Evolutionary conservation across 2,329 filamentous ascomycete species (phyloP).

Genomic region (Bipolaris gigantea): DNA sequence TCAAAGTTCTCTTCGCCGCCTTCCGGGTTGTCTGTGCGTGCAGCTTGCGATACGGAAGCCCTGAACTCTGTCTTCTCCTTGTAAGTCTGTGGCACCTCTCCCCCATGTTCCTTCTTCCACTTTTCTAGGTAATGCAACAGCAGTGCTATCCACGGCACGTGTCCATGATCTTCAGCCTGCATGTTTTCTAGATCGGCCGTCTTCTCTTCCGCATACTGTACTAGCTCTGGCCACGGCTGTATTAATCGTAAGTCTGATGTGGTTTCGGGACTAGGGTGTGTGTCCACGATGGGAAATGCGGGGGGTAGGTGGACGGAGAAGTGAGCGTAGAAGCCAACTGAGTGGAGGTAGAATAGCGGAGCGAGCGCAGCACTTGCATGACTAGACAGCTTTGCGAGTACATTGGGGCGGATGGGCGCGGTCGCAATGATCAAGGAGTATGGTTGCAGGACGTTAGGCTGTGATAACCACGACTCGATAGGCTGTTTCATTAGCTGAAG

Average conservation of each 20-base stretch:
- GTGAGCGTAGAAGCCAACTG: slow-evolving; percentile 87
- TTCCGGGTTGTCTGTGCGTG: slow-evolving; percentile 73
- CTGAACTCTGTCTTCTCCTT: slow-evolving; percentile 86
- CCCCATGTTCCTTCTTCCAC: slow-evolving; percentile 75
- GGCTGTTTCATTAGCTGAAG: slow-evolving; percentile 39
- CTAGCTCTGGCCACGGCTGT: slow-evolving; percentile 81
- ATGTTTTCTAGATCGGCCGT: slow-evolving; percentile 70
- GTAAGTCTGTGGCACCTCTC: slow-evolving; percentile 71
- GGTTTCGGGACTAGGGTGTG: slow-evolving; percentile 85
- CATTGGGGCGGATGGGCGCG: slow-evolving; percentile 58
- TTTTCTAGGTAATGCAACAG: slow-evolving; percentile 78
- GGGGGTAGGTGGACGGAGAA: slow-evolving; percentile 78
- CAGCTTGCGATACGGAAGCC: slow-evolving; percentile 65
- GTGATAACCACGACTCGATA: slow-evolving; percentile 49
- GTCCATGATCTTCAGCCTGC: slow-evolving; percentile 81
- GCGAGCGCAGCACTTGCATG: slow-evolving; percentile 62
- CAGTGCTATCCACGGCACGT: slow-evolving; percentile 84
- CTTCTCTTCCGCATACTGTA: slow-evolving; percentile 66
- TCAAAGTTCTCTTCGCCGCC: slow-evolving; percentile 97
- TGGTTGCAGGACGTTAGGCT: slow-evolving; percentile 46
- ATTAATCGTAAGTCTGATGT: slow-evolving; percentile 83
- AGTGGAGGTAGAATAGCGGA: slow-evolving; percentile 81
- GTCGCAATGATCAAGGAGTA: slow-evolving; percentile 65
- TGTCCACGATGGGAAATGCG: slow-evolving; percentile 92
- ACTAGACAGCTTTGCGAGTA: slow-evolving; percentile 54